A percentile compares a stretch with the other conserved stretches of the same genome.
Conservation (phyloP, 2,329 filamentous ascomycete species). For the Cladosporium phlei region DNA sequence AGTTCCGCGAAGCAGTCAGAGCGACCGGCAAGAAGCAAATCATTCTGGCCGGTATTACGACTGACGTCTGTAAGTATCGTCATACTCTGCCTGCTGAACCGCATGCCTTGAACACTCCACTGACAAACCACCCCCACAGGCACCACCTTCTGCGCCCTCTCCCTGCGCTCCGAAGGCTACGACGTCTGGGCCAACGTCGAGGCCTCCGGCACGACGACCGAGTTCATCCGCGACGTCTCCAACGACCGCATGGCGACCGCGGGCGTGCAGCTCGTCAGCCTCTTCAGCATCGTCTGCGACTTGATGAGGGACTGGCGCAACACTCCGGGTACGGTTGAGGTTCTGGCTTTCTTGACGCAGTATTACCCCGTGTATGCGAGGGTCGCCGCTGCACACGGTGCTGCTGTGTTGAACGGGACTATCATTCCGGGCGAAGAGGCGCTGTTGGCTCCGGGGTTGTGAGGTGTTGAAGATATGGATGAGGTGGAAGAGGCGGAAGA, state of each 20-base stretch:
- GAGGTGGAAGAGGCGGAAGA: neutral
- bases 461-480: neutral
- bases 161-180: conserved; percentile 65
- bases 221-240: conserved; percentile 57
- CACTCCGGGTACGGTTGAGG: conserved; percentile 46
- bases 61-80: conserved; percentile 59
- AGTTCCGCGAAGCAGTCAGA: conserved; percentile 61
- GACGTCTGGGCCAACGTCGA: conserved; percentile 70
- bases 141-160: conserved; percentile 69
- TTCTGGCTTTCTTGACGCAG: conserved; percentile 61
- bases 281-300: conserved; percentile 62
- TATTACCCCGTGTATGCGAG: conserved; percentile 63
- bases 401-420: conserved; percentile 57
- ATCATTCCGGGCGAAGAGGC: conserved; percentile 52
- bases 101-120: too few species aligned
- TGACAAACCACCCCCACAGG: conserved; percentile 31
- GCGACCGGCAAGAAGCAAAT: conserved; percentile 64
- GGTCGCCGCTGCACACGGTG: conserved; percentile 57
- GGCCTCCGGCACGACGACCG: conserved; percentile 61
- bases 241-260: conserved; percentile 64
- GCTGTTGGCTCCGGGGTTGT: conserved; percentile 15
- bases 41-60: conserved; percentile 67
- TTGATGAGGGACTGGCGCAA: conserved; percentile 67
- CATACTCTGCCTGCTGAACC: neutral
- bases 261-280: conserved; percentile 59